These are phyloP conservation scores for Venturia nashicola DNA, from an alignment of 2,329 filamentous ascomycete genomes.

Conservation along the genomic window DNA sequence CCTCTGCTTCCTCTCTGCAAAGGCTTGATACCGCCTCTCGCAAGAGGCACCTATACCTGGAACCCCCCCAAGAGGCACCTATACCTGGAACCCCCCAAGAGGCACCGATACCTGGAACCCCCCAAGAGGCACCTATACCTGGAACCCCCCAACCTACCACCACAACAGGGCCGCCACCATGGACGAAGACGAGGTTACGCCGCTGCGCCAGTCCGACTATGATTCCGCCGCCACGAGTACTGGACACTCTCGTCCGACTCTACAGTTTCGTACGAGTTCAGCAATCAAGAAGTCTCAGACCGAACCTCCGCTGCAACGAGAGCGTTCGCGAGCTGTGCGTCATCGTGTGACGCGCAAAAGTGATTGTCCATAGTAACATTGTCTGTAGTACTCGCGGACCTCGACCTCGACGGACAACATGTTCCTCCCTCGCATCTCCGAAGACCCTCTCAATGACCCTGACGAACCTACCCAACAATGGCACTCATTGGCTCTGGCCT, in stretches of 20 bases:
- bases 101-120: neutral
- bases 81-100: too few relatives aligned
- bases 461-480: conserved; percentile 51
- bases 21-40: neutral
- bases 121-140: neutral
- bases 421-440: conserved; percentile 39
- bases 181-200: neutral
- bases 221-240: neutral
- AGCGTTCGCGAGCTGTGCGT: conserved; percentile 7
- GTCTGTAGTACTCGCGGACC: conserved; percentile 15
- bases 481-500: conserved; percentile 68
- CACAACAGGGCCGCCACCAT: neutral
- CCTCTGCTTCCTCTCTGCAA: neutral
- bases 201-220: neutral
- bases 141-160: too few relatives aligned
- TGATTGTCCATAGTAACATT: neutral
- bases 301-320: neutral
- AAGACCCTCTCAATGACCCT: conserved; percentile 16
- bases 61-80: too few relatives aligned
- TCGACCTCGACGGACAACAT: conserved; percentile 60
- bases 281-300: neutral
- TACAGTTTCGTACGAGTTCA: neutral
- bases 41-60: too few relatives aligned
- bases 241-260: neutral
- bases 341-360: neutral